Evolutionary conservation across 768 basidiomycete species (phyloP), one percentile per base, ranked within the genome.

Genomic region (Lentinula sp.): DNA sequence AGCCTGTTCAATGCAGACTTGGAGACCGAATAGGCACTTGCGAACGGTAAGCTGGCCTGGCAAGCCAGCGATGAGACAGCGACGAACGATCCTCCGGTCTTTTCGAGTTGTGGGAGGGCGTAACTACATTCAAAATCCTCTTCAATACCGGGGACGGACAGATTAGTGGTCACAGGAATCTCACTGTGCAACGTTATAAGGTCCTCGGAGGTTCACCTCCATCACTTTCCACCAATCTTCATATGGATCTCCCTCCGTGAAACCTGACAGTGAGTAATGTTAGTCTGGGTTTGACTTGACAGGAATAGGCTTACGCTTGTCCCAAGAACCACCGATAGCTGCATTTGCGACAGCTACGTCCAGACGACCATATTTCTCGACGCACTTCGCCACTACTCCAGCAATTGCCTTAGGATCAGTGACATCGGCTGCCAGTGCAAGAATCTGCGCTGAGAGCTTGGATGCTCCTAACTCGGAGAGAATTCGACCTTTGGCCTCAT

Each of bases 281-380:
- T 28, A 32, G 37, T 55, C 9, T 16, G 3, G 2, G 3, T n/a
- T 18, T 1, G 35, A n/a, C 9, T 16, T 4, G 57, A 37, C 4
- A 53, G 34, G 5, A 7, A 28, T 11, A 45, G 5, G 15, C 61
- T 59, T 18, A 65, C 64, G 62, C 39, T 61, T 61, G n/a, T 63
- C 63, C 64, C 64, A 65, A 21, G 64, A 62, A 39, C 62, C 64
- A 4, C 62, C 61, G 42, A 63, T 65, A 16, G 69, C 71, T 2
- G 73, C 71, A 57, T 69, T 73, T 11, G 65, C 66, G 9, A 74
- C 23, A 28, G 68, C 61, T 32, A 72, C 63, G 56, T 75, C 72
- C 1, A 74, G 65, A 10, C 59, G 57, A 5, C 70, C 73, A 48
- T 71, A 74, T 2, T 61, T 64, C 16, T 60, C 60, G 7, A 67